Evolutionary conservation across 352 stramenopile genomes (phyloP).

Genomic region (Pythium diclinum): DNA sequence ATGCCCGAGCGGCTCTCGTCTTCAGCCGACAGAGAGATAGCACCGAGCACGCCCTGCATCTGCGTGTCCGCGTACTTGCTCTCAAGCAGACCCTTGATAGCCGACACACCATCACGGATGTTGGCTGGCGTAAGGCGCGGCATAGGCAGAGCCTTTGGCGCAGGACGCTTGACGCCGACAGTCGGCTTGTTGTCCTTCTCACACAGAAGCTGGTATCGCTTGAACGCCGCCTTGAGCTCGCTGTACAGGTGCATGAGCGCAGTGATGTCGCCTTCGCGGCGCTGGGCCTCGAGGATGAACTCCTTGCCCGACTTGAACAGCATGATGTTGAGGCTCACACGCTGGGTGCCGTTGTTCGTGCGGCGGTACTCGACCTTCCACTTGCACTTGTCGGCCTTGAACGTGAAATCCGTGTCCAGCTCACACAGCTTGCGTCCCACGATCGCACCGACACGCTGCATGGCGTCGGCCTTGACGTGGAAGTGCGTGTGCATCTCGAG

Average conservation of each 20-base stretch:
- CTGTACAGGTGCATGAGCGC: constrained; percentile 76
- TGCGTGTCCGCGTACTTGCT: constrained; percentile 78
- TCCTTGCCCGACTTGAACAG: constrained; percentile 76
- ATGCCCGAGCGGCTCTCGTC: constrained; percentile 60
- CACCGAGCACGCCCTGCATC: constrained; percentile 76
- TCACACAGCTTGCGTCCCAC: constrained; percentile 81
- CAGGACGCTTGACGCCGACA: constrained; percentile 61
- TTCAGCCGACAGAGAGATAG: constrained; percentile 72
- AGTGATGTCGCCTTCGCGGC: constrained; percentile 76
- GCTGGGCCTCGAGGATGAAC: constrained; percentile 74
- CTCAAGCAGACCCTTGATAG: constrained; percentile 66
- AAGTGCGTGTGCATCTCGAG: constrained; percentile 88
- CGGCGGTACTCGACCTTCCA: constrained; percentile 84
- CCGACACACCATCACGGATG: constrained; percentile 51
- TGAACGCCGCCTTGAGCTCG: constrained; percentile 77
- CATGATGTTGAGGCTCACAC: constrained; percentile 74
- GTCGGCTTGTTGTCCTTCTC: constrained; percentile 45
- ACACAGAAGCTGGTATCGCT: constrained; percentile 62
- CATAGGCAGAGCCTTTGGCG: constrained; percentile 59
- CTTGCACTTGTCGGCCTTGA: constrained; percentile 86
- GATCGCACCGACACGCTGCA: constrained; percentile 72
- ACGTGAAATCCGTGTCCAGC: constrained; percentile 81
- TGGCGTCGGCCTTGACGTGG: constrained; percentile 73
- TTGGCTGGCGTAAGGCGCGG: constrained; percentile 40
- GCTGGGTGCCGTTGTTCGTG: constrained; percentile 39